These are phyloP conservation scores for Coniosporium tulheliwenetii DNA, from an alignment of 2,329 filamentous ascomycete genomes.

Conservation along the genomic window DNA sequence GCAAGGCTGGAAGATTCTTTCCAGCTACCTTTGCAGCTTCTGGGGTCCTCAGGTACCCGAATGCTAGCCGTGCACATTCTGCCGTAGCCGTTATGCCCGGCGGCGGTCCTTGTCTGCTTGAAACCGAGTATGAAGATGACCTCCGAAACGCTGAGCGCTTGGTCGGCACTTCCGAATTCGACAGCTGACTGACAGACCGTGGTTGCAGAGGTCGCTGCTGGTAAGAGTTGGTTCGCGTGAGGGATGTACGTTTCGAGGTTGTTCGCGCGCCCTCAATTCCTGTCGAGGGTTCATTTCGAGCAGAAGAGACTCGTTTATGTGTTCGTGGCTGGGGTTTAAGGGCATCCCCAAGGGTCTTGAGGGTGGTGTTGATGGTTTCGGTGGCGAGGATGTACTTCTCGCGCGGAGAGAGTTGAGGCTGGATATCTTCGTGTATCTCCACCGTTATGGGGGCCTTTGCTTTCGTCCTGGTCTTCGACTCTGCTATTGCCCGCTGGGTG, in stretches of 20 bases:
- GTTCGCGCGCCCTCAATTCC: conserved; percentile 1
- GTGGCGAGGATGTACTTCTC: conserved; percentile 56
- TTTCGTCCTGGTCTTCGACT: conserved; percentile 15
- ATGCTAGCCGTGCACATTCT: conserved; percentile 55
- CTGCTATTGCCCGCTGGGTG: conserved; percentile 1
- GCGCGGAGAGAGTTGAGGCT: conserved; percentile 29
- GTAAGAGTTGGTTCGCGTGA: conserved; percentile 30
- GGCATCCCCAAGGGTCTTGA: conserved; percentile 54
- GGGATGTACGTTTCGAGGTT: conserved; percentile 18
- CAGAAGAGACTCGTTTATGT: conserved; percentile 6
- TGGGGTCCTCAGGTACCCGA: conserved; percentile 45
- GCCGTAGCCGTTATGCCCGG: conserved; percentile 36
- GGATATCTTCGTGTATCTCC: conserved; percentile 21
- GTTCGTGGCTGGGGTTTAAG: conserved; percentile 31
- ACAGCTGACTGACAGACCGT: conserved; percentile 43
- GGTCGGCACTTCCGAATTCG: conserved; percentile 39
- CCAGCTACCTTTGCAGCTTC: conserved; percentile 35
- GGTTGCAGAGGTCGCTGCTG: conserved; percentile 45
- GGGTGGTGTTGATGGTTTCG: conserved; percentile 52
- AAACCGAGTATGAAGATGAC: conserved; percentile 19
- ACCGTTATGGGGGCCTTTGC: conserved; percentile 13
- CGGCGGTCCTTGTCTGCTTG: conserved; percentile 10
- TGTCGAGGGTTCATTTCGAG: not conserved
- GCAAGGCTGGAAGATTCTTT: conserved; percentile 42
- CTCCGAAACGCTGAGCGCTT: conserved; percentile 16